Evolutionary conservation across 108 stramenopile genomes (phyloP), one percentile per base, ranked within the genome.

Genomic region (Discostella pseudostelligera): DNA sequence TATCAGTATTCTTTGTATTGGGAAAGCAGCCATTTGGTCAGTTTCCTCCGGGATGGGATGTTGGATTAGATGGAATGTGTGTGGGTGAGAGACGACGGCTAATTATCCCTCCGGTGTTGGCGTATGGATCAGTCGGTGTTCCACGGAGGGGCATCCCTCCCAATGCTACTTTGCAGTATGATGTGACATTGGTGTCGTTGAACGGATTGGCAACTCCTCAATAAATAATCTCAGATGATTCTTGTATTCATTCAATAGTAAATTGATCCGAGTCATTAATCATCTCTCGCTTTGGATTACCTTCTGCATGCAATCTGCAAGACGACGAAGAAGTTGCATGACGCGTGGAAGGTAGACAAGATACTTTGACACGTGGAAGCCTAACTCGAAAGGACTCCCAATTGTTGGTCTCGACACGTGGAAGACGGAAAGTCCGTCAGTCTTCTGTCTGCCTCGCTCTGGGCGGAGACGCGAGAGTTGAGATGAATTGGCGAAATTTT

Each of bases 1-100:
- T 90, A 22, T 80, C 85, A 0, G 16, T 90, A 25, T 94, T 80
- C 59, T 94, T 94, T 45, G 93, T 94, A 8, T 56, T 94, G 70
- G 89, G 89, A 21, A 90, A 90, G 50, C 93, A 90, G 72, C 93
- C 89, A n/a, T 80, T 89, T 54, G 89, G 93, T 28, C 89, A 90
- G 62, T 89, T 93, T 64, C 93, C 93, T 8, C 85, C 89, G 2
- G 93, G 89, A 29, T 94, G 87, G 87, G 93, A 94, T 71, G 88
- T 87, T 9, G 92, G 92, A 5, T 43, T 93, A 26, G 65, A 70
- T 10, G 85, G 79, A 1, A 82, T 82, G 70, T 80, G 78, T 40
- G 77, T 84, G 35, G 93, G 93, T 17, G 93, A 94, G 67, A 74
- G 89, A 29, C 72, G 93, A 22, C 75, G 89, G 21, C 44, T 94